These are phyloP conservation scores for Debaryomyces psychrophilus DNA, from an alignment of 1,139 yeast species.

Conservation along the genomic window DNA sequence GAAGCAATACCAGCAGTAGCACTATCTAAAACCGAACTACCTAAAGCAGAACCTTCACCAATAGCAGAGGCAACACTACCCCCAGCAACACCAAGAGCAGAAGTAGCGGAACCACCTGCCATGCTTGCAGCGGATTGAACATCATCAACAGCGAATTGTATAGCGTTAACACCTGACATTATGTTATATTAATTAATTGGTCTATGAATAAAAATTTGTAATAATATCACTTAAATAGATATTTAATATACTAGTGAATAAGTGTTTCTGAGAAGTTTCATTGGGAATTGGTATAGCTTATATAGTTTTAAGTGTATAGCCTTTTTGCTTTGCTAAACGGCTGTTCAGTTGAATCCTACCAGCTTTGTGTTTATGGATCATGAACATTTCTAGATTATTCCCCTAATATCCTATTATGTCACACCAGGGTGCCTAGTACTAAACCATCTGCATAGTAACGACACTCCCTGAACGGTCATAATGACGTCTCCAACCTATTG, in stretches of 20 bases:
- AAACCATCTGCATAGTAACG: not conserved
- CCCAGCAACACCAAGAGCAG: slow-evolving; percentile 12
- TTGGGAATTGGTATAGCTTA: slow-evolving; percentile 1
- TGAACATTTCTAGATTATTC: slow-evolving; percentile 3
- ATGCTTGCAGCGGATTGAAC: slow-evolving; percentile 7
- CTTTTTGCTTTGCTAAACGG: slow-evolving; percentile 5
- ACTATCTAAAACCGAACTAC: slow-evolving; percentile 18
- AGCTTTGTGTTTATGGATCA: slow-evolving; percentile 10
- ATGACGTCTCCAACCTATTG: not conserved
- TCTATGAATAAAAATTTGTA: slow-evolving; percentile 1
- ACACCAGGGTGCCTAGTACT: slow-evolving; percentile 8
- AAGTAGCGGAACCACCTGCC: slow-evolving; percentile 15
- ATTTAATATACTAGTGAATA: too few relatives aligned
- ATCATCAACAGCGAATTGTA: slow-evolving; percentile 18
- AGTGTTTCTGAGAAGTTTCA: too few relatives aligned
- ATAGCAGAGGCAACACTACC: slow-evolving; percentile 4
- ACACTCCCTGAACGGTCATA: not conserved
- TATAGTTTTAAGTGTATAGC: slow-evolving; percentile 7
- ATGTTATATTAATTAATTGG: slow-evolving; percentile 6
- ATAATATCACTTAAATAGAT: slow-evolving; percentile 3
- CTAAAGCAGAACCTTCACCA: slow-evolving; percentile 13
- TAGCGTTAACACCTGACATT: slow-evolving; percentile 27
- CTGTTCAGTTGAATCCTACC: slow-evolving; percentile 4
- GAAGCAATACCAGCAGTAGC: slow-evolving; percentile 19
- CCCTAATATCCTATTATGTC: slow-evolving; percentile 6